Conservation (phyloP, 306 rosid species). For the Spatholobus suberectus region DNA sequence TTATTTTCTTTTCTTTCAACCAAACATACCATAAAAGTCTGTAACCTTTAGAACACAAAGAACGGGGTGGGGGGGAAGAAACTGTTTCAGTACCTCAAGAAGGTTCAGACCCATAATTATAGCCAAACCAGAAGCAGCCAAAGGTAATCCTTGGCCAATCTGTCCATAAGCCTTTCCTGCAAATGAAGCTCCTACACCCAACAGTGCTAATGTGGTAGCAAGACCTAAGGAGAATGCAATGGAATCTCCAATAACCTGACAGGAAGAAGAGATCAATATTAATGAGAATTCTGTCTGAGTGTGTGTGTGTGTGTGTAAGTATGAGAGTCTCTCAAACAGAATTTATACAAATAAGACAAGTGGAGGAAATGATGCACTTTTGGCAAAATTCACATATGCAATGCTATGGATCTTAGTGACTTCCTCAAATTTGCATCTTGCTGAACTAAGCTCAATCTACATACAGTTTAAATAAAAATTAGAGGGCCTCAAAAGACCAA, state of each 20-base stretch:
- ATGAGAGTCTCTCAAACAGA: neutral
- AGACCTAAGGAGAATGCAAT: conserved; percentile 92
- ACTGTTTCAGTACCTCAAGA: conserved; percentile 67
- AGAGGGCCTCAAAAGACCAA: conserved; percentile 19
- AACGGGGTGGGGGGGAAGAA: neutral
- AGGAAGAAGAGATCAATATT: conserved; percentile 26
- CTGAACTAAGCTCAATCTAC: neutral
- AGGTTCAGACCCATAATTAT: conserved; percentile 93
- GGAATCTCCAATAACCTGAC: conserved; percentile 88
- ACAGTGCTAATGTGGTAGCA: conserved; percentile 89
- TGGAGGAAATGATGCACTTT: conserved; percentile 4
- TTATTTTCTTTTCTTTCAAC: too few species aligned
- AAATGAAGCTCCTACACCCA: conserved; percentile 90
- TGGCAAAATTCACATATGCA: conserved; percentile 2
- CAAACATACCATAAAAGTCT: too few species aligned
- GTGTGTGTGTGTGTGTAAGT: too few species aligned
- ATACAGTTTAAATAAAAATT: neutral
- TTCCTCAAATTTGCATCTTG: conserved; percentile 19
- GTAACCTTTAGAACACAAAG: conserved; percentile 1
- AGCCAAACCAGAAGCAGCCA: conserved; percentile 96
- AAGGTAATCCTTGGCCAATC: conserved; percentile 92
- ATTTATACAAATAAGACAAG: conserved; percentile 16
- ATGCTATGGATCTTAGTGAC: neutral
- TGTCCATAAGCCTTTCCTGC: conserved; percentile 99
- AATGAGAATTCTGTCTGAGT: neutral